Percentiles rank a stretch among this genome's conserved stretches.
Evolutionary conservation across 495 filamentous ascomycete species (phyloP).

Genomic region (Penicilliopsis zonata): DNA sequence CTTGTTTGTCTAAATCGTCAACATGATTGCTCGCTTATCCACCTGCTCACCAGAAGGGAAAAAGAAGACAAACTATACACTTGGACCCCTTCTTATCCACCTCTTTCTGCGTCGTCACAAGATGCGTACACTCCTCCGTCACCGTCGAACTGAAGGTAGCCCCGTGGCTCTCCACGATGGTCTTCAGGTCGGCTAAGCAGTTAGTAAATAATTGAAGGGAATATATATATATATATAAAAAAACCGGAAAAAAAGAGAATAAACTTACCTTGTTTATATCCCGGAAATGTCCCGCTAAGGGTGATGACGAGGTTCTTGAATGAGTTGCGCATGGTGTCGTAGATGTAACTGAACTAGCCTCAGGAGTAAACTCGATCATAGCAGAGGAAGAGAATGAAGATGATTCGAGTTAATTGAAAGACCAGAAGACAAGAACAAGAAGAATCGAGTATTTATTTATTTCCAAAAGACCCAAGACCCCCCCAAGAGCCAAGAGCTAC

Average conservation of each 20-base stretch:
- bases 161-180: slow-evolving; percentile 33
- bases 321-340: slow-evolving; percentile 14
- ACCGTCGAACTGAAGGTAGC: slow-evolving; percentile 35
- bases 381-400: too few species aligned
- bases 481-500: too few species aligned
- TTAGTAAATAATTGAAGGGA: too few species aligned
- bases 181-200: slow-evolving; percentile 21
- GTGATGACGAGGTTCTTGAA: slow-evolving; percentile 39
- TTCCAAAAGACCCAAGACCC: too few species aligned
- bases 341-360: too few species aligned
- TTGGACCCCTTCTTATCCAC: slow-evolving; percentile 33
- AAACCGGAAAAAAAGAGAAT: neutral
- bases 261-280: slow-evolving; percentile 36
- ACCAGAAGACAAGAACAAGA: too few species aligned
- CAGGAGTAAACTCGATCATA: too few species aligned
- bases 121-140: slow-evolving; percentile 41
- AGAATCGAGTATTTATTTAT: too few species aligned
- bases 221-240: neutral
- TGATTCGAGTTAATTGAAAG: too few species aligned
- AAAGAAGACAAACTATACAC: neutral
- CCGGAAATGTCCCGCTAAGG: slow-evolving; percentile 49
- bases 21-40: neutral
- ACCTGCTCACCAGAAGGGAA: neutral
- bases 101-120: slow-evolving; percentile 43
- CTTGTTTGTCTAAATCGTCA: slow-evolving; percentile 37